These are phyloP conservation scores for Dendrobium huoshanense DNA, from an alignment of 106 monocot genomes.

Conservation along the genomic window DNA sequence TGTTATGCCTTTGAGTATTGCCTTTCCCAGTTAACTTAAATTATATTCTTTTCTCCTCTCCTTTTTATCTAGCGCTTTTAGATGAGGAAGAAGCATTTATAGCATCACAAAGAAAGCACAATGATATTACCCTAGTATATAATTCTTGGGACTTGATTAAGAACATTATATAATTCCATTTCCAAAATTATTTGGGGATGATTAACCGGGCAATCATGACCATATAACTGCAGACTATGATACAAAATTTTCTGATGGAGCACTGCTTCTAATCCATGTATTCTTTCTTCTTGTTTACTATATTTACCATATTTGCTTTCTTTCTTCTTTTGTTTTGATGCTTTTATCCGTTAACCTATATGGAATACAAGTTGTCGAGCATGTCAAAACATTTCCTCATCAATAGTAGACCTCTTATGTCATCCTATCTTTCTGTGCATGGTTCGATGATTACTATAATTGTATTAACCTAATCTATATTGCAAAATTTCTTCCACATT, in stretches of 20 bases:
- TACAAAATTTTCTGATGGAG: neutral
- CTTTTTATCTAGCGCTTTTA: neutral
- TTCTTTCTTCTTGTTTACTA: neutral
- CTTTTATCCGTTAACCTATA: neutral
- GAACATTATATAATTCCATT: neutral
- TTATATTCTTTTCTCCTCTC: no score
- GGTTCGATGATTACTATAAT: neutral
- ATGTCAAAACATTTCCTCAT: neutral
- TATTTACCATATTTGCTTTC: neutral
- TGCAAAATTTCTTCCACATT: neutral
- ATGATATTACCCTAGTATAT: neutral
- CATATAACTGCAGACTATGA: neutral
- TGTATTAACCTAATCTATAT: neutral
- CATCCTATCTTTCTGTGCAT: neutral
- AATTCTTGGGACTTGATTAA: neutral
- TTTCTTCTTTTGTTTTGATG: neutral
- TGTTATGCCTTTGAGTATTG: no score
- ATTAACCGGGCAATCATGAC: neutral
- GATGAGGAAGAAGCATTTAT: neutral
- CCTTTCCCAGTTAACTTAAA: no score
- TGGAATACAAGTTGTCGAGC: neutral
- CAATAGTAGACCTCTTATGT: neutral
- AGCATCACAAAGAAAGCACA: neutral
- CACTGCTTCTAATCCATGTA: neutral
- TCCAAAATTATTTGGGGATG: neutral